A percentile compares a stretch with the other conserved stretches of the same genome.
These are phyloP conservation scores for Cyberlindnera maclurae DNA, from an alignment of 805 yeast genomes.

Conservation along the genomic window DNA sequence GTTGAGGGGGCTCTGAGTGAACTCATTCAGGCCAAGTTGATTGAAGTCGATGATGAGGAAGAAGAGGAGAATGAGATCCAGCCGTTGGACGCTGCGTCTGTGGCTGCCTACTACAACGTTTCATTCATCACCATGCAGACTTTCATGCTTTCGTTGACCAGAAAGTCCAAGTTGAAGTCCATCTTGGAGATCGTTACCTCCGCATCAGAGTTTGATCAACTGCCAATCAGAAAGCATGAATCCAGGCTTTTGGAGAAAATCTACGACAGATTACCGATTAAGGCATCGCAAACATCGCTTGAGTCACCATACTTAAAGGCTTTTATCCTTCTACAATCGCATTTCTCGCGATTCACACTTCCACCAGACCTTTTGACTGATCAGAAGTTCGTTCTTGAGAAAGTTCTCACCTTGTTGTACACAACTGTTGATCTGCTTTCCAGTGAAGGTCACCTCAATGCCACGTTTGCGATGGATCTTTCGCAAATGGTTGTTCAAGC, in stretches of 20 bases:
- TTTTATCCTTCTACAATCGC: conserved; percentile 72
- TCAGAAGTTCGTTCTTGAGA: conserved; percentile 43
- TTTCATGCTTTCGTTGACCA: conserved; percentile 42
- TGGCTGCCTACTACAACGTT: conserved; percentile 67
- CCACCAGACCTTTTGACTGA: conserved; percentile 59
- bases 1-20: conserved; percentile 68
- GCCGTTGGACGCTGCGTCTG: conserved; percentile 65
- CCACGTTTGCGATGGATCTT: conserved; percentile 77
- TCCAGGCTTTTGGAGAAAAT: conserved; percentile 38
- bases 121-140: conserved; percentile 62
- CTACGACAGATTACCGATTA: conserved; percentile 57
- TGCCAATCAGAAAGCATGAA: conserved; percentile 63
- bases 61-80: conserved; percentile 30
- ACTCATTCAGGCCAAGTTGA: conserved; percentile 48
- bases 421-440: conserved; percentile 73
- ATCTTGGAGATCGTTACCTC: conserved; percentile 59
- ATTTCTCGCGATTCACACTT: conserved; percentile 58
- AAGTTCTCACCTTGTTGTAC: conserved; percentile 44
- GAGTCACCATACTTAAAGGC: conserved; percentile 60
- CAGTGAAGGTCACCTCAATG: conserved; percentile 72
- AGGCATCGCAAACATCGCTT: conserved; percentile 30
- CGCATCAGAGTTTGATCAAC: conserved; percentile 64
- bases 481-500: conserved; percentile 87
- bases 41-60: conserved; percentile 45
- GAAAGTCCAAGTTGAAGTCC: conserved; percentile 50